A percentile compares a stretch with the other conserved stretches of the same genome.
These are phyloP conservation scores for Cornus florida DNA, from an alignment of 148 eudicot genomes.

Conservation along the genomic window DNA sequence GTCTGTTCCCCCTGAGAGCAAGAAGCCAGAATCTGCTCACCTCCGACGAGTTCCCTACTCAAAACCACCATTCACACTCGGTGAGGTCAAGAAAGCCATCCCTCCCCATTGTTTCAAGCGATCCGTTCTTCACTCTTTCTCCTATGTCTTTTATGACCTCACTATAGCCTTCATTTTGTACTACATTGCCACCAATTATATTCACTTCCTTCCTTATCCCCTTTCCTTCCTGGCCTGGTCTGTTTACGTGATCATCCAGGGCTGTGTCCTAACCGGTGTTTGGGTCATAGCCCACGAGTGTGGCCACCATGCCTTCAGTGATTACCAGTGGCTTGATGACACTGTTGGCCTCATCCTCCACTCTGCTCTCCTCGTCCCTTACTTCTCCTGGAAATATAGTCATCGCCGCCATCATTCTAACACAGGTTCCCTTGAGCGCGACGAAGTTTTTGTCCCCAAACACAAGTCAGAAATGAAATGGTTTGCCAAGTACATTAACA, in stretches of 20 bases:
- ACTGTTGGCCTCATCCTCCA: conserved; percentile 2
- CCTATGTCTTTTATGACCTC: not conserved
- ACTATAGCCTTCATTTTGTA: not conserved
- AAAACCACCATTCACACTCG: not conserved
- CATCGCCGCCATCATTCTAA: conserved; percentile 1
- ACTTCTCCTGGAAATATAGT: conserved; percentile 1
- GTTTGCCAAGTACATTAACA: not conserved
- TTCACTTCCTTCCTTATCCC: not conserved
- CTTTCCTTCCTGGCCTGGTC: not conserved
- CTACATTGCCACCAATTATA: not conserved
- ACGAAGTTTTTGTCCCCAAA: conserved; percentile 1
- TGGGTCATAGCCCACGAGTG: conserved; percentile 47
- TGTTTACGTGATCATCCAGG: conserved; percentile 17
- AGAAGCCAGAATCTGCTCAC: not conserved
- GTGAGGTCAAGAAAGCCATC: not conserved
- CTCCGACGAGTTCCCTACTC: conserved; percentile 2
- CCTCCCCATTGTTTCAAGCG: not conserved
- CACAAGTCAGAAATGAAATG: not conserved
- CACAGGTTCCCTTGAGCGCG: not conserved
- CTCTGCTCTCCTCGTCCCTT: not conserved
- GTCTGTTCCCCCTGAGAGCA: not conserved
- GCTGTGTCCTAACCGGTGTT: conserved; percentile 38
- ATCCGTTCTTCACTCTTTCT: not conserved
- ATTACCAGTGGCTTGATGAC: conserved; percentile 33
- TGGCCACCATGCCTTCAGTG: conserved; percentile 47